A percentile compares a stretch with the other conserved stretches of the same genome.
Evolutionary conservation across 2,329 filamentous ascomycete species (phyloP).

Genomic region (Colletotrichum musae): DNA sequence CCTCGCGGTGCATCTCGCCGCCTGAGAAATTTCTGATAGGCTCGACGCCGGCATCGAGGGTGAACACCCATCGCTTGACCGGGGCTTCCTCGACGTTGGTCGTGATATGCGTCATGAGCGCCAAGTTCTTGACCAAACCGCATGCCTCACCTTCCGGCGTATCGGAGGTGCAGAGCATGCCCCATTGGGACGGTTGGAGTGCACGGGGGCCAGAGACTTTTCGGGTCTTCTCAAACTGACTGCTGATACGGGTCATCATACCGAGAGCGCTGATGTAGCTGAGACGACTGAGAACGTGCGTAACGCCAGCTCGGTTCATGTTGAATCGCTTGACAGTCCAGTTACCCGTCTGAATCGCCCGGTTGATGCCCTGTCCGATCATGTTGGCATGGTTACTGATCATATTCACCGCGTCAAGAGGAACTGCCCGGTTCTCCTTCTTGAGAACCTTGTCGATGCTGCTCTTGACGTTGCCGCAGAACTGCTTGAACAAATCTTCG

Average conservation of each 20-base stretch:
- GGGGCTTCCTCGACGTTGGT: constrained; percentile 95
- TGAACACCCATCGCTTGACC: constrained; percentile 87
- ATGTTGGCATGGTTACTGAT: constrained; percentile 87
- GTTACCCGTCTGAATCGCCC: constrained; percentile 96
- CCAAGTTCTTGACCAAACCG: constrained; percentile 97
- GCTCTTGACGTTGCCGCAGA: constrained; percentile 89
- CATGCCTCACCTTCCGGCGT: constrained; percentile 99
- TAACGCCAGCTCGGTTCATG: constrained; percentile 98
- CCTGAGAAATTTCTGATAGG: constrained; percentile 80
- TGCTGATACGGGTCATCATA: constrained; percentile 99
- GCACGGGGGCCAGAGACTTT: constrained; percentile 97
- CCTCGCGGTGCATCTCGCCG: constrained; percentile 86
- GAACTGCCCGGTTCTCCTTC: constrained; percentile 89
- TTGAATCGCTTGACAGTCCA: constrained; percentile 99
- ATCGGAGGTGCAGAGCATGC: constrained; percentile 97
- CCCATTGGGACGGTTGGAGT: constrained; percentile 96
- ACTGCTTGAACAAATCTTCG: constrained; percentile 98
- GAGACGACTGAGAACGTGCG: constrained; percentile 93
- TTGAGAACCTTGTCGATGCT: constrained; percentile 96
- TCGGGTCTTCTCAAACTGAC: constrained; percentile 98
- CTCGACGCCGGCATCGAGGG: constrained; percentile 87
- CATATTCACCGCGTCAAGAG: constrained; percentile 89
- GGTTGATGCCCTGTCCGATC: constrained; percentile 94
- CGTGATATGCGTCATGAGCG: constrained; percentile 99
- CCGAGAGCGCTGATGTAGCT: constrained; percentile 97